Evolutionary conservation across 2,329 filamentous ascomycete species (phyloP).

Genomic region (Fusarium virguliforme): DNA sequence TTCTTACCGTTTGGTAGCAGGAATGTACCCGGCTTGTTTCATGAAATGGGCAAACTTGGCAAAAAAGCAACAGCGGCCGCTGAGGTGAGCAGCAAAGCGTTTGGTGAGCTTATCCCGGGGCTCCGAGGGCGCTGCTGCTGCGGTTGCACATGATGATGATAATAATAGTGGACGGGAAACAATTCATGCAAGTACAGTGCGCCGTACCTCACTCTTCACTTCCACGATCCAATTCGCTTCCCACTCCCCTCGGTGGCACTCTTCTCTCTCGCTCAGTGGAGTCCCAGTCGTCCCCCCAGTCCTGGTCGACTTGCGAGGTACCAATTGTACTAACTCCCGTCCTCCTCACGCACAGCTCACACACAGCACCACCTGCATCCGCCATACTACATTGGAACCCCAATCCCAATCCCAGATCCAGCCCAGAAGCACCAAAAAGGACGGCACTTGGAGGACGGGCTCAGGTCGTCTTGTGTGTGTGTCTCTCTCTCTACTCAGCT

Average conservation of each 20-base stretch:
- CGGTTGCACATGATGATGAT: conserved; percentile 6
- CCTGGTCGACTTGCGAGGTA: conserved; percentile 24
- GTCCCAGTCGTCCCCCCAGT: neutral
- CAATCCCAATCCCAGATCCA: conserved; percentile 43
- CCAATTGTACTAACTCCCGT: conserved; percentile 39
- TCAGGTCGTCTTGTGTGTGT: conserved; percentile 13
- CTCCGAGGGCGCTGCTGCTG: neutral
- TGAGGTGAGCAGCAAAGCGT: conserved; percentile 29
- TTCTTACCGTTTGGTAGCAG: conserved; percentile 10
- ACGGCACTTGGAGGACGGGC: conserved; percentile 33
- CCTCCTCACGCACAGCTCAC: conserved; percentile 26
- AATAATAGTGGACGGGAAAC: neutral
- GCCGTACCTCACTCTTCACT: neutral
- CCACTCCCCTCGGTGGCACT: conserved; percentile 10
- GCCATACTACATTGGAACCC: conserved; percentile 22
- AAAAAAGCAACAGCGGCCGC: conserved; percentile 1
- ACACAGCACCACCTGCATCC: conserved; percentile 46
- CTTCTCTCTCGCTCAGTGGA: neutral
- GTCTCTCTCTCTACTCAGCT: conserved; percentile 42
- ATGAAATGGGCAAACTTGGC: conserved; percentile 5
- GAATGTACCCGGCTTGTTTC: neutral
- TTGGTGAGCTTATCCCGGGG: conserved; percentile 38
- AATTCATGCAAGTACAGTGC: conserved; percentile 31
- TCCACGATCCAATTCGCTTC: neutral
- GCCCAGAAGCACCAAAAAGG: conserved; percentile 44